Percentiles rank a stretch among this genome's conserved stretches.
Conservation (phyloP, 768 basidiomycete genomes). For the Trametes cinnabarina region DNA sequence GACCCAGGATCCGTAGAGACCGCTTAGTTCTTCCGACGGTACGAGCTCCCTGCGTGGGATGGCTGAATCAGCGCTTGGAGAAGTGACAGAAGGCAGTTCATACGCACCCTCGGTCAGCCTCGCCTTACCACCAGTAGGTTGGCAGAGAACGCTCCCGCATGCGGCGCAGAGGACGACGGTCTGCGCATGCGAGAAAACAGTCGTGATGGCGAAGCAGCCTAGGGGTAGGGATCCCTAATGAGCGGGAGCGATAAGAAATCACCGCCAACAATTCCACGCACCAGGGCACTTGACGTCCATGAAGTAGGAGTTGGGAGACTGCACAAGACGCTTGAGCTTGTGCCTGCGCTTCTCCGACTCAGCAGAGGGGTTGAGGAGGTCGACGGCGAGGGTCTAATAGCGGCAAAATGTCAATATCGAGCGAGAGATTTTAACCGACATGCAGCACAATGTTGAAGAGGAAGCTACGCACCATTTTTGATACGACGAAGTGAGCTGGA, state of each 20-base stretch:
- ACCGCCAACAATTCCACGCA: constrained; percentile 43
- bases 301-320: constrained; percentile 98
- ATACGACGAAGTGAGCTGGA: constrained; percentile 7
- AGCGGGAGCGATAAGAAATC: background rate
- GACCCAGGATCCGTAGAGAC: constrained; percentile 13
- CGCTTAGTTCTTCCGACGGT: constrained; percentile 87
- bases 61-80: constrained; percentile 10
- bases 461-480: constrained; percentile 28
- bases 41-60: constrained; percentile 75
- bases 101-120: constrained; percentile 92
- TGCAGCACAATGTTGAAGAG: background rate
- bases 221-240: background rate
- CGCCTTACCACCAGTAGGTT: constrained; percentile 97
- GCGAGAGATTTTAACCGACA: background rate
- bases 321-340: constrained; percentile 99
- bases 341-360: constrained; percentile 86
- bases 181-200: constrained; percentile 99
- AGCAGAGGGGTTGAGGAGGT: constrained; percentile 93
- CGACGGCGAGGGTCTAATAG: constrained; percentile 86
- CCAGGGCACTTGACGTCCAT: constrained; percentile 99
- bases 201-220: constrained; percentile 95
- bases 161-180: constrained; percentile 93
- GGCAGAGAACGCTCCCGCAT: constrained; percentile 93
- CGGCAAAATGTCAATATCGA: background rate
- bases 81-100: constrained; percentile 10